These are phyloP conservation scores for Penicillium sclerotiorum DNA, from an alignment of 2,329 filamentous ascomycete species.

Conservation along the genomic window DNA sequence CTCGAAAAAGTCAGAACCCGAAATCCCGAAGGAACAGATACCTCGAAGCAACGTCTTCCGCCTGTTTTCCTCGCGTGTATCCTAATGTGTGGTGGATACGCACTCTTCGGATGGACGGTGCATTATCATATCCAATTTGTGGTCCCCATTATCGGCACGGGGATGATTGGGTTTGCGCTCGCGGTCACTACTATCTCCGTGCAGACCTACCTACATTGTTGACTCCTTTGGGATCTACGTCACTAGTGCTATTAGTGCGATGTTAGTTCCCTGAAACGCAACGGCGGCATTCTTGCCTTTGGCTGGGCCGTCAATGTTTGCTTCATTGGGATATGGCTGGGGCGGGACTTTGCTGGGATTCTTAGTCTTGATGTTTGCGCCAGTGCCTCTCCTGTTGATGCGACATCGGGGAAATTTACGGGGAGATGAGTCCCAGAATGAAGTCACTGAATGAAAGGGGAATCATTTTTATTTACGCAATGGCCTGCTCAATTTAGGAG, in stretches of 20 bases:
- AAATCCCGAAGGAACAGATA: not conserved
- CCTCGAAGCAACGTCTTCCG: not conserved
- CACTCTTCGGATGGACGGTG: conserved; percentile 12
- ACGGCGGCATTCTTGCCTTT: conserved; percentile 11
- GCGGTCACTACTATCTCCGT: conserved; percentile 48
- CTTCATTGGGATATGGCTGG: conserved; percentile 9
- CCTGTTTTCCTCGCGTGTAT: conserved; percentile 1
- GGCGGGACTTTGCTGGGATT: not conserved
- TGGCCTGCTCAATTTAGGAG: no score
- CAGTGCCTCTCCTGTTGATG: conserved; percentile 1
- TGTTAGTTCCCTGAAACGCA: conserved; percentile 6
- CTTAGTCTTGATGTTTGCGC: conserved; percentile 1
- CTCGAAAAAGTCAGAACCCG: not conserved
- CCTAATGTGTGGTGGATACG: conserved; percentile 6
- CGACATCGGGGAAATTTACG: not conserved
- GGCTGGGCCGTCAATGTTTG: conserved; percentile 8
- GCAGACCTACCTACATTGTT: conserved; percentile 41
- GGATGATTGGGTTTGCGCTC: conserved; percentile 26
- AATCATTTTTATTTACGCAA: no score
- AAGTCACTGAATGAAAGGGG: no score
- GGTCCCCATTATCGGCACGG: conserved; percentile 40
- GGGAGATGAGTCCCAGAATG: not conserved
- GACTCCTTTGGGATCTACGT: conserved; percentile 14
- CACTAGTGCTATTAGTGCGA: conserved; percentile 12
- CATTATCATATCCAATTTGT: conserved; percentile 31